These are phyloP conservation scores for Aspergillus bombycis DNA, from an alignment of 2,329 filamentous ascomycete species.

Conservation along the genomic window DNA sequence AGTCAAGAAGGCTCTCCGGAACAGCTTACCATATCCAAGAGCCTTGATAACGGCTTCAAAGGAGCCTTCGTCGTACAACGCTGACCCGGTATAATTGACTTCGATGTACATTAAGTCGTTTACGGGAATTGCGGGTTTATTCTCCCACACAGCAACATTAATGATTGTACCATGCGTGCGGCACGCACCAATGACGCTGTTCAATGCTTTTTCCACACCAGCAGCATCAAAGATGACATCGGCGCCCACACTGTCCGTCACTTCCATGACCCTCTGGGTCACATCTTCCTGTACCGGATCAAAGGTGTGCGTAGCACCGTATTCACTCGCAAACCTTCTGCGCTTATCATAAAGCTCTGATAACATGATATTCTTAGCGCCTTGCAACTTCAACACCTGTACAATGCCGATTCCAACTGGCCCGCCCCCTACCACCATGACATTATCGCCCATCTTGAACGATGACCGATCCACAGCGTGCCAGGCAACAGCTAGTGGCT, in stretches of 20 bases:
- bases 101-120: slow-evolving; percentile 59
- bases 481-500: slow-evolving; percentile 67
- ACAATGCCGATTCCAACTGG: slow-evolving; percentile 66
- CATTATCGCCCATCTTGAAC: slow-evolving; percentile 50
- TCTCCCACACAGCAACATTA: slow-evolving; percentile 69
- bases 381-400: slow-evolving; percentile 59
- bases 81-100: slow-evolving; percentile 52
- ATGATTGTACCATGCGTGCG: slow-evolving; percentile 60
- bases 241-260: slow-evolving; percentile 54
- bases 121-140: slow-evolving; percentile 55
- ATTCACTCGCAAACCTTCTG: slow-evolving; percentile 55
- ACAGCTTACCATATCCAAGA: slow-evolving; percentile 33
- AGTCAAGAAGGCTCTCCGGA: not conserved
- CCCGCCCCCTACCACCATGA: slow-evolving; percentile 63
- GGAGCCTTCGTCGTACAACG: slow-evolving; percentile 57
- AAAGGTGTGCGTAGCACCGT: slow-evolving; percentile 60
- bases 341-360: slow-evolving; percentile 58
- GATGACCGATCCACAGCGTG: slow-evolving; percentile 60
- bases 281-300: slow-evolving; percentile 55
- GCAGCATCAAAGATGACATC: slow-evolving; percentile 66
- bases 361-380: slow-evolving; percentile 60
- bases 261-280: slow-evolving; percentile 47
- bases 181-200: slow-evolving; percentile 53
- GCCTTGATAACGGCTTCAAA: slow-evolving; percentile 61
- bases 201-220: slow-evolving; percentile 58